These are phyloP conservation scores for Triticum turgidum DNA, from an alignment of 176 grass and related monocot genomes.

Conservation along the genomic window DNA sequence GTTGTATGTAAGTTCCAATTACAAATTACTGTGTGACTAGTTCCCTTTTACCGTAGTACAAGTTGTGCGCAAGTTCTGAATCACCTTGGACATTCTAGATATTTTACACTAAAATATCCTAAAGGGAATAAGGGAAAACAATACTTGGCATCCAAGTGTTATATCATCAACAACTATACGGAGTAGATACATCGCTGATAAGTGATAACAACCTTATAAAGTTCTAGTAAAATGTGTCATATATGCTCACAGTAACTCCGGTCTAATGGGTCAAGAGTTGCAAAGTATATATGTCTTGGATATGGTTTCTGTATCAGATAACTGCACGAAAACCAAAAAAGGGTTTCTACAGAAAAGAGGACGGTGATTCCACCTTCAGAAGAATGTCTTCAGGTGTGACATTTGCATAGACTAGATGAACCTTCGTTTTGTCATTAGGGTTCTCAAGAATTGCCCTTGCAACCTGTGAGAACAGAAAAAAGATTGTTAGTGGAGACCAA, in stretches of 20 bases:
- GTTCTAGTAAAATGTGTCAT: not conserved
- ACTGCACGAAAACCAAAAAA: not conserved
- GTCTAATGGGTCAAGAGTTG: not conserved
- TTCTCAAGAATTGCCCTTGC: conserved; percentile 94
- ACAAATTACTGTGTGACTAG: not conserved
- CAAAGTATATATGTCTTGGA: not conserved
- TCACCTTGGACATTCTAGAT: not conserved
- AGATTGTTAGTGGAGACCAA: not conserved
- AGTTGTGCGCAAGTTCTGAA: not conserved
- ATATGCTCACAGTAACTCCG: not conserved
- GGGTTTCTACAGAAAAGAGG: not conserved
- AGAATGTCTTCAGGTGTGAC: conserved; percentile 93
- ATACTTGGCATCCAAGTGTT: not conserved
- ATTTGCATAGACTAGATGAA: conserved; percentile 96
- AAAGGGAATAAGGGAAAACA: not conserved
- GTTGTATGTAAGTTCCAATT: not conserved
- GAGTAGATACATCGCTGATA: not conserved
- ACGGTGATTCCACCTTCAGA: conserved; percentile 61
- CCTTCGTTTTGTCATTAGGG: conserved; percentile 66
- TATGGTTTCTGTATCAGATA: not conserved
- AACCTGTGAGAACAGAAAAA: conserved; percentile 54
- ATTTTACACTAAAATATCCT: not conserved
- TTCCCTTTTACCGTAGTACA: not conserved
- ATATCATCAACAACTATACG: not conserved
- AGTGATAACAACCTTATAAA: not conserved